A percentile compares a stretch with the other conserved stretches of the same genome.
phyloP scores from a whole-genome alignment of 2,329 filamentous ascomycete genomes.

The Venturia asperata region DNA sequence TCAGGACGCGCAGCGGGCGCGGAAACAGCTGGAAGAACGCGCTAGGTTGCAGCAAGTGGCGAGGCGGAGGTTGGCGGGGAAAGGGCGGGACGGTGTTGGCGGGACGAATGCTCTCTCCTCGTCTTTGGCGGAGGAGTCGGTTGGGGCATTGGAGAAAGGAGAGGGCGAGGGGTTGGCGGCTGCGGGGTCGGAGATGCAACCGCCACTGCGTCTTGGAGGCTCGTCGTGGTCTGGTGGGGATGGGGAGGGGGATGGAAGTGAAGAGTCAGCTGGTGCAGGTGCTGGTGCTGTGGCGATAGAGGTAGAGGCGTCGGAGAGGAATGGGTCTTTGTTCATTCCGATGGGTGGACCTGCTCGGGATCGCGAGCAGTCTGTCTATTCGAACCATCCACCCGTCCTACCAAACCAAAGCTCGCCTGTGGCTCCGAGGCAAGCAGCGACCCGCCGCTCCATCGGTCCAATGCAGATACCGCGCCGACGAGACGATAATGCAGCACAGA shows the following conservation, averaged over 20 bases:
- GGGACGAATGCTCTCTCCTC: background rate
- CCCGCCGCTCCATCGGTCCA: background rate
- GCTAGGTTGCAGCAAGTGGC: background rate
- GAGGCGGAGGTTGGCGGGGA: background rate
- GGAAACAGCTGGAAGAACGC: background rate
- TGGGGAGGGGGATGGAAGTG: background rate
- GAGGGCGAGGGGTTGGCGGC: background rate
- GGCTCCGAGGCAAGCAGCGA: background rate
- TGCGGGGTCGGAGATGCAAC: background rate
- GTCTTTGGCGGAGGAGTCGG: background rate
- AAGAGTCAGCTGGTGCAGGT: background rate
- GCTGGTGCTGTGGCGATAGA: background rate
- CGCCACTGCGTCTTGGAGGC: background rate
- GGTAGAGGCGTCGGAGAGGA: background rate
- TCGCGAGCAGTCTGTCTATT: background rate
- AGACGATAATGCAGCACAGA: background rate
- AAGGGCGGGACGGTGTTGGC: background rate
- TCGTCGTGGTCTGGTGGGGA: background rate
- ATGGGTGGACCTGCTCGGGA: background rate
- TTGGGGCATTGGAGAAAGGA: background rate
- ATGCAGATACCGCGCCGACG: background rate
- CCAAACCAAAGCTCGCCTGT: background rate
- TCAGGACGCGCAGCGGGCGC: background rate
- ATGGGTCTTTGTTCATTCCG: background rate
- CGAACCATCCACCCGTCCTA: background rate